A percentile compares a stretch with the other conserved stretches of the same genome.
phyloP scores from a whole-genome alignment of 352 stramenopile species.

The Globisporangium barbulae region DNA sequence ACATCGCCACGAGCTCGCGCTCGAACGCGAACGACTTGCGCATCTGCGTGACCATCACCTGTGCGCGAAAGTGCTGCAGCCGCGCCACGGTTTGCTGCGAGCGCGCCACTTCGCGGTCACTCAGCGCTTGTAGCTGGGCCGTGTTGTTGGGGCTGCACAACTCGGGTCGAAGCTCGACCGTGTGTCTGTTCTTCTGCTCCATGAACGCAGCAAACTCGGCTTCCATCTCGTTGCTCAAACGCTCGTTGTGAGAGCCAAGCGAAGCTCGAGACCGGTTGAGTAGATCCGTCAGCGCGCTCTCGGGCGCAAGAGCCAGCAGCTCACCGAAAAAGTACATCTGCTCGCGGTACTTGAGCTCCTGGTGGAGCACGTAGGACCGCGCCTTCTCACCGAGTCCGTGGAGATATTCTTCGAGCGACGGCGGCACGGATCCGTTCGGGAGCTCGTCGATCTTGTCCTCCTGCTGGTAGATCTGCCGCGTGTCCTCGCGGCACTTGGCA shows the following conservation, averaged over 20 bases:
- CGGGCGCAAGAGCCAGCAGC: constrained; percentile 51
- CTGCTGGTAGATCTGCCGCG: constrained; percentile 44
- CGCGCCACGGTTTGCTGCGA: constrained; percentile 28
- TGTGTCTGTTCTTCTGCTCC: constrained; percentile 44
- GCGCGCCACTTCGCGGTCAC: constrained; percentile 44
- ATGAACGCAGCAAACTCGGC: constrained; percentile 37
- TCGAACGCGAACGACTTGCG: constrained; percentile 40
- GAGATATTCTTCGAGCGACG: constrained; percentile 76
- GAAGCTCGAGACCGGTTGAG: constrained; percentile 26
- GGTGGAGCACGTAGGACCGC: constrained; percentile 39
- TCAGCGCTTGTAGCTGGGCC: constrained; percentile 45
- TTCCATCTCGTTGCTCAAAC: constrained; percentile 24
- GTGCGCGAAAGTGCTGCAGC: constrained; percentile 27
- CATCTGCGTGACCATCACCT: constrained; percentile 34
- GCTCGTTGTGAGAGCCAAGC: constrained; percentile 16
- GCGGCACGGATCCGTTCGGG: constrained; percentile 48
- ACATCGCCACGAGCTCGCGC: constrained; percentile 42
- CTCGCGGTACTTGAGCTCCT: constrained; percentile 52
- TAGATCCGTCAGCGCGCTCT: constrained; percentile 36
- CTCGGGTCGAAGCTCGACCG: constrained; percentile 54
- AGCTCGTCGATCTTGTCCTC: constrained; percentile 73
- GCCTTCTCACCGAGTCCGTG: constrained; percentile 58
- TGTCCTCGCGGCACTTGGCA: constrained; percentile 54
- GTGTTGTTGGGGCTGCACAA: constrained; percentile 74
- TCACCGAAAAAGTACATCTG: constrained; percentile 63